Percentiles rank a stretch among this genome's conserved stretches.
Evolutionary conservation across 306 rosid species (phyloP).

Genomic region (Fragaria nilgerrensis): DNA sequence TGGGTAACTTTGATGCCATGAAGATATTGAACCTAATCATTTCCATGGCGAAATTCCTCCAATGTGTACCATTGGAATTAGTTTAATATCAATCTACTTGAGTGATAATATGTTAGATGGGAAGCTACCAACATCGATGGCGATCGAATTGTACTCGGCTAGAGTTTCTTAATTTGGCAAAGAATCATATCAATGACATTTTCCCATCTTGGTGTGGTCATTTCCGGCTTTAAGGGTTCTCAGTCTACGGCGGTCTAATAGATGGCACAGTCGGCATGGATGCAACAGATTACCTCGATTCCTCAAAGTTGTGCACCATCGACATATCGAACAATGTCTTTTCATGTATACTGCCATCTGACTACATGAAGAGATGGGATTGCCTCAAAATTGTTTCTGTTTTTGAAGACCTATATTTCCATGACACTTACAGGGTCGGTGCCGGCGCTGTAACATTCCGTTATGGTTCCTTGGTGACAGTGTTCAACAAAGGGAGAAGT

Average conservation of each 20-base stretch:
- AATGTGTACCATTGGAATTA: background rate
- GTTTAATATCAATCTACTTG: background rate
- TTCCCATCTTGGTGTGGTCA: constrained; percentile 38
- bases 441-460: background rate
- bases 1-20: background rate
- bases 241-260: constrained; percentile 3
- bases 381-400: background rate
- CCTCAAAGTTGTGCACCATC: constrained; percentile 7
- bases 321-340: constrained; percentile 17
- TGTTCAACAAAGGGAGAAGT: too few relatives aligned
- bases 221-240: constrained; percentile 1
- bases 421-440: background rate
- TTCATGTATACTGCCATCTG: background rate
- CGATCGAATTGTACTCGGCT: background rate
- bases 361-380: background rate
- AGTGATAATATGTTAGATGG: constrained; percentile 9
- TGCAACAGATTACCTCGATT: background rate
- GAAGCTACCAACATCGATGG: constrained; percentile 9
- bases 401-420: background rate
- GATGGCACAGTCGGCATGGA: constrained; percentile 8
- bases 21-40: background rate
- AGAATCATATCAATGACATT: background rate
- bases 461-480: background rate
- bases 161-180: background rate
- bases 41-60: background rate